phyloP scores from a whole-genome alignment of 176 grass and related monocot species.

The Carex parvula region DNA sequence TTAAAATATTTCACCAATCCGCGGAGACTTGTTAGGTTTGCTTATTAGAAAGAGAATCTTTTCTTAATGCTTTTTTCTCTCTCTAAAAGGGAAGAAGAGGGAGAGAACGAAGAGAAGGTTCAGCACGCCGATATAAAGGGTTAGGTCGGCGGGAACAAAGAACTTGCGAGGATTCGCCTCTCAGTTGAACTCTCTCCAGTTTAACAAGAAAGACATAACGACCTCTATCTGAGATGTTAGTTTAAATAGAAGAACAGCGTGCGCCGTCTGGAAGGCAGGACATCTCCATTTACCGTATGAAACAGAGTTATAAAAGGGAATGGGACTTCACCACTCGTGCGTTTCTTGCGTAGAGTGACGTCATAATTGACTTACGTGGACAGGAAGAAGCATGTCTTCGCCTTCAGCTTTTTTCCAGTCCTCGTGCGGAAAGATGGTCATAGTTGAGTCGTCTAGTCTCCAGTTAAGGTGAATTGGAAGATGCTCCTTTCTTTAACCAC shows the following conservation, averaged over 20 bases:
- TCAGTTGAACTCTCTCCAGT: background rate
- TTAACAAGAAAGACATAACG: background rate
- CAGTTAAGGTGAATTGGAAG: background rate
- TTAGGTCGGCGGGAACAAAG: conserved; percentile 10
- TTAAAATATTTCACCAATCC: background rate
- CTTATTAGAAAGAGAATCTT: background rate
- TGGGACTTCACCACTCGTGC: background rate
- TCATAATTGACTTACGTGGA: background rate
- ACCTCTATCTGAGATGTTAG: background rate
- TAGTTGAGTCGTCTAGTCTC: background rate
- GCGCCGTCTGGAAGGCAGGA: background rate
- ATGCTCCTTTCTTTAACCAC: too few relatives aligned
- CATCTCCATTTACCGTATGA: background rate
- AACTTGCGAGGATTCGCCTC: background rate
- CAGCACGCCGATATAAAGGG: conserved; percentile 8
- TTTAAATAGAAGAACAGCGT: background rate
- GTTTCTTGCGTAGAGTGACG: background rate
- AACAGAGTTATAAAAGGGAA: background rate
- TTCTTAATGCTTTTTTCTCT: background rate
- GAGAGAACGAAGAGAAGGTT: background rate
- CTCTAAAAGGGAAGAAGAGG: background rate
- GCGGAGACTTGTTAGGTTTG: background rate
- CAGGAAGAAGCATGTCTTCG: background rate
- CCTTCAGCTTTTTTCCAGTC: background rate
- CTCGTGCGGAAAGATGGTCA: conserved; percentile 1